Base-by-base conservation (phyloP, 179 eudicot species). In the Heliamphora pulchella region DNA sequence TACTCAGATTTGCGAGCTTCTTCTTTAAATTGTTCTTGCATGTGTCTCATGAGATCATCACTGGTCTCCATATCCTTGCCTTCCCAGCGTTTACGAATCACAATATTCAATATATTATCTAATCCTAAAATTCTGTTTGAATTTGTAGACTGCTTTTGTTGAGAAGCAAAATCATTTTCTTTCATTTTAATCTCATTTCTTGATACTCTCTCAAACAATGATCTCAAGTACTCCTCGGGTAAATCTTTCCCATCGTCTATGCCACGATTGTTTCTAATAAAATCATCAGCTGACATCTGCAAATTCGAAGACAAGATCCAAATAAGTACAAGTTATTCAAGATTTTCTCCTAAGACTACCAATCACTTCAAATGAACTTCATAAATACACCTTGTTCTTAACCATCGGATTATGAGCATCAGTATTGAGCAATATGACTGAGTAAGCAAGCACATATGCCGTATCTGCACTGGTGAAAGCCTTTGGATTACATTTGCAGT, bases 401-500 rank as follows among this genome's bases (percentile, higher is more conserved):
- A 96, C 97, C 98, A 89, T 96, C 58, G 99, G 97, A 78, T 94
- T 96, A 82, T 96, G 99, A 71, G 99, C 97, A 89, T 96, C 99
- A 72, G 98, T 96, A 80, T 96, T 96, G 67, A 96, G 94, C 97
- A 96, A 18, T 84, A 96, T 94, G 78, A 94, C 94, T 15, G 99
- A 94, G 85, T 96, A 96, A 64, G 99, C 97, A 81, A 96, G 99
- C 53, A 96, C 97, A 86, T 96, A 96, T 70, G 99, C 99, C 14
- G 99, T 94, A 86, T 94, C 99, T 20, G 99, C 99, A 88, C 96
- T 92, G 46, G 92, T 87, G 82, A 96, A 96, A 77, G 84, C 93
- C 87, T 92, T 94, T 6, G 97, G 92, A 84, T 96, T 96, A 81
- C 99, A 96, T 86, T 94, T 96, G 86, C 99, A 96, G 82, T 96